Conservation (phyloP, 371 early-diverging fungal species). For the Saksenaea vasiformis region DNA sequence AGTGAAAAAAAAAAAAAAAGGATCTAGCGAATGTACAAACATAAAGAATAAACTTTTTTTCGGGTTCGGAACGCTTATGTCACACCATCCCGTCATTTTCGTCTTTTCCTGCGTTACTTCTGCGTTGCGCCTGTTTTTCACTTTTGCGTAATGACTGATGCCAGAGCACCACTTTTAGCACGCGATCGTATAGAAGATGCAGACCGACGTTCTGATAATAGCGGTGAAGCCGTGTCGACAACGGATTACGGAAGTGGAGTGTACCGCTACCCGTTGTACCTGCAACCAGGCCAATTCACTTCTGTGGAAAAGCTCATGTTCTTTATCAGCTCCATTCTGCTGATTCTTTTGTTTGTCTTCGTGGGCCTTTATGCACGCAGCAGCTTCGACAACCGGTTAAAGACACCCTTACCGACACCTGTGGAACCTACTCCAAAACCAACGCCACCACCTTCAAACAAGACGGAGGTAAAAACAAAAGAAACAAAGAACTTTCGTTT, state of each 20-base stretch:
- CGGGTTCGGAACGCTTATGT: neutral
- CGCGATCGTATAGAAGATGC: slow-evolving; percentile 19
- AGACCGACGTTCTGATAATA: slow-evolving; percentile 15
- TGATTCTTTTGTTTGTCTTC: slow-evolving; percentile 44
- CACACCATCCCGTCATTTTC: neutral
- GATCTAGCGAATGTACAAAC: neutral
- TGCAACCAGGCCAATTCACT: slow-evolving; percentile 50
- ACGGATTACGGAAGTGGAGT: slow-evolving; percentile 27
- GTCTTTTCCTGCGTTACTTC: neutral
- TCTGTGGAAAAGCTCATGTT: slow-evolving; percentile 52
- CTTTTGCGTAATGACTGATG: slow-evolving; percentile 7
- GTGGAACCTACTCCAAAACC: slow-evolving; percentile 14
- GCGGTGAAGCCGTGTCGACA: slow-evolving; percentile 18
- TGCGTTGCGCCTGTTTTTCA: neutral
- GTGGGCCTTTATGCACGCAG: slow-evolving; percentile 48
- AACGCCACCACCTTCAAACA: slow-evolving; percentile 20
- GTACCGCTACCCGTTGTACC: slow-evolving; percentile 40
- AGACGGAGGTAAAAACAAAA: slow-evolving; percentile 13
- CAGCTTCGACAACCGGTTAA: slow-evolving; percentile 23
- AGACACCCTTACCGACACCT: slow-evolving; percentile 17
- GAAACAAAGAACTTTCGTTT: neutral
- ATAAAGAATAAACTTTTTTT: slow-evolving; percentile 1
- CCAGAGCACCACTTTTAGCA: slow-evolving; percentile 21
- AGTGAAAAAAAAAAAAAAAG: slow-evolving; percentile 16
- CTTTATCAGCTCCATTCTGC: slow-evolving; percentile 37